Evolutionary conservation across 2,329 filamentous ascomycete species (phyloP).

Genomic region (Ascochyta clinopodiicola): DNA sequence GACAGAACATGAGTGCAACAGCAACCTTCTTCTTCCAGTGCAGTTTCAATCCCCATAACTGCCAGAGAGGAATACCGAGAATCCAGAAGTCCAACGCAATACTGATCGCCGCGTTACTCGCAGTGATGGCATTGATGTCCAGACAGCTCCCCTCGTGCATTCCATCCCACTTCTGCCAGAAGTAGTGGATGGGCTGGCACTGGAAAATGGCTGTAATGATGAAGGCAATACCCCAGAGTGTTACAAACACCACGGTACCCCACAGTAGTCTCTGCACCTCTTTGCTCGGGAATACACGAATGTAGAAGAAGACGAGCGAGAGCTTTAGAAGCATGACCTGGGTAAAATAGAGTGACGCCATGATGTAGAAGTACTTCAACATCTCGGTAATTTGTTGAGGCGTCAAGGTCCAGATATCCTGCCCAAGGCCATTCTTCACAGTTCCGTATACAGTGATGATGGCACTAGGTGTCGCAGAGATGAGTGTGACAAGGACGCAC

Average conservation of each 20-base stretch:
- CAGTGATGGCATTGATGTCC: slow-evolving; percentile 44
- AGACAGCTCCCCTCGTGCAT: slow-evolving; percentile 42
- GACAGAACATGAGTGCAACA: slow-evolving; percentile 49
- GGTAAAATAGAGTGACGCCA: slow-evolving; percentile 46
- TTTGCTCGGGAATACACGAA: slow-evolving; percentile 40
- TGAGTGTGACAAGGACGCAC: slow-evolving; percentile 32
- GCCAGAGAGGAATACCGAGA: slow-evolving; percentile 45
- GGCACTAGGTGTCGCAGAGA: slow-evolving; percentile 33
- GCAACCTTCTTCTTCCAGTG: slow-evolving; percentile 49
- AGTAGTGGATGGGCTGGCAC: slow-evolving; percentile 45
- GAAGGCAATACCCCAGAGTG: slow-evolving; percentile 34
- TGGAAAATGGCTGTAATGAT: slow-evolving; percentile 39
- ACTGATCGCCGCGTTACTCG: slow-evolving; percentile 43
- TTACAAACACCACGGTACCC: slow-evolving; percentile 35
- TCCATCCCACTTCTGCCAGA: slow-evolving; percentile 45
- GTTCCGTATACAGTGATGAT: slow-evolving; percentile 35
- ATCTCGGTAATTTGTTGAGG: slow-evolving; percentile 54
- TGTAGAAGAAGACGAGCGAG: slow-evolving; percentile 40
- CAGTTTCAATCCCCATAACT: slow-evolving; percentile 43
- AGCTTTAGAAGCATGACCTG: slow-evolving; percentile 39
- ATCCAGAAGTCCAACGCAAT: slow-evolving; percentile 46
- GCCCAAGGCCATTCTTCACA: slow-evolving; percentile 53
- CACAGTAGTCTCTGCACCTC: slow-evolving; percentile 30
- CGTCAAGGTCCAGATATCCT: slow-evolving; percentile 60
- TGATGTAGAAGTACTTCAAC: slow-evolving; percentile 44